Evolutionary conservation across 1,139 yeast genomes (phyloP).

Genomic region (Scheffersomyces illinoinensis): DNA sequence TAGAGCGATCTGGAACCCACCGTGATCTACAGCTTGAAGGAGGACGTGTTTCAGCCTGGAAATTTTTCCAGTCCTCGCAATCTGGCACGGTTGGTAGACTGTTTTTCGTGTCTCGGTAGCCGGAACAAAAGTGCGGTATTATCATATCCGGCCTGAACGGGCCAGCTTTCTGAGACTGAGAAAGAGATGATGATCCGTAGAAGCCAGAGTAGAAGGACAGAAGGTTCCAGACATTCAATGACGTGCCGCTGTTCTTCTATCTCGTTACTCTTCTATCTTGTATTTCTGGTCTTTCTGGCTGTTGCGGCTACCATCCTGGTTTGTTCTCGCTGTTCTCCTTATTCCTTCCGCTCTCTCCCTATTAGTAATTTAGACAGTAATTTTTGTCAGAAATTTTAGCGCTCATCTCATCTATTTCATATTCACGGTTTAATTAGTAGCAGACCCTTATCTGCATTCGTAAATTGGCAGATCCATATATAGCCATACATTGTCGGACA

Average conservation of each 20-base stretch:
- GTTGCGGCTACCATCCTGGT: background rate
- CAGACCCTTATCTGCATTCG: background rate
- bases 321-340: background rate
- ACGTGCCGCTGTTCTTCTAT: background rate
- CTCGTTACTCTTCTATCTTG: background rate
- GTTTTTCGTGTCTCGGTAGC: background rate
- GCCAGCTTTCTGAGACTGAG: background rate
- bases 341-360: no score
- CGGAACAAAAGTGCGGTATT: background rate
- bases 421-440: background rate
- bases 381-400: background rate
- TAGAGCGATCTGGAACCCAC: background rate
- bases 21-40: background rate
- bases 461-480: background rate
- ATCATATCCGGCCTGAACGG: background rate
- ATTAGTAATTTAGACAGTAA: background rate
- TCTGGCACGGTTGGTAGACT: background rate
- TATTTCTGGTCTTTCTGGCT: background rate
- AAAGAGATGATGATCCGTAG: background rate
- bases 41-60: background rate
- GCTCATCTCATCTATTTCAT: background rate
- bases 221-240: background rate
- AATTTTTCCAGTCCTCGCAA: background rate
- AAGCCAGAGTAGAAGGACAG: background rate
- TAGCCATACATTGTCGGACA: background rate